Percentiles rank a stretch among this genome's conserved stretches.
Conservation (phyloP, 2,329 filamentous ascomycete species). For the Phaeoacremonium minimum region DNA sequence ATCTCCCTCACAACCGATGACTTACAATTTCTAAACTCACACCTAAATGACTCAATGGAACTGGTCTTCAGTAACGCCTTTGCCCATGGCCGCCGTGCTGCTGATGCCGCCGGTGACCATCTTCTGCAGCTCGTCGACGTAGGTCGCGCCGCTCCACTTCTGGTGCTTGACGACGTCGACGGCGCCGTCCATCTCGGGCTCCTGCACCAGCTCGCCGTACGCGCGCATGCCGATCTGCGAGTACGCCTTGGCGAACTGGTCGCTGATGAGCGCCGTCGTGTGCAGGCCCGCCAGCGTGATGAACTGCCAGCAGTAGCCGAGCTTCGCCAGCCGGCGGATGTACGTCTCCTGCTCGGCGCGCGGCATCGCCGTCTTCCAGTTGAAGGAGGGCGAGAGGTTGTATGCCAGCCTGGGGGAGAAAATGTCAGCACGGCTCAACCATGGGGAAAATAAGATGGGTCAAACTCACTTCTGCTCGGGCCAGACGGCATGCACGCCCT, state of each 20-base stretch:
- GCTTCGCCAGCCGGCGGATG: conserved; percentile 77
- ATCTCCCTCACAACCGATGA: too few relatives aligned
- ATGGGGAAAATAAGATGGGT: neutral
- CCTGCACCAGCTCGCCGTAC: conserved; percentile 95
- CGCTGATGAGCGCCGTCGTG: conserved; percentile 87
- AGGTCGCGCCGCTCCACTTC: conserved; percentile 96
- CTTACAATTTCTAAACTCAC: too few relatives aligned
- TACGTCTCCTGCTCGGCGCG: conserved; percentile 93
- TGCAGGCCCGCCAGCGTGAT: conserved; percentile 98
- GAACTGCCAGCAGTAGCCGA: conserved; percentile 99
- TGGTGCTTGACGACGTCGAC: conserved; percentile 98
- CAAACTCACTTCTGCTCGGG: conserved; percentile 90
- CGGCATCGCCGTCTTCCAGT: conserved; percentile 98
- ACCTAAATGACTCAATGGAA: conserved; percentile 70
- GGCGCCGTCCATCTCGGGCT: conserved; percentile 87
- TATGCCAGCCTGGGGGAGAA: conserved; percentile 69
- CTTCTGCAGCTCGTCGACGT: conserved; percentile 91
- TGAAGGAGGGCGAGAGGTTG: conserved; percentile 98
- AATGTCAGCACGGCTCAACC: neutral
- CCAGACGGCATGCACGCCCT: conserved; percentile 89
- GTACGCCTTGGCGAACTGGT: conserved; percentile 84
- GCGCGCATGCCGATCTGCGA: conserved; percentile 84
- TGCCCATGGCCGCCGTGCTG: conserved; percentile 92
- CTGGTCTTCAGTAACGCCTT: conserved; percentile 96
- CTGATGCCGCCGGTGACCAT: conserved; percentile 94